Evolutionary conservation across 257 asterid species (phyloP), one percentile per base, ranked within the genome.

Genomic region (Ehretia macrophylla): DNA sequence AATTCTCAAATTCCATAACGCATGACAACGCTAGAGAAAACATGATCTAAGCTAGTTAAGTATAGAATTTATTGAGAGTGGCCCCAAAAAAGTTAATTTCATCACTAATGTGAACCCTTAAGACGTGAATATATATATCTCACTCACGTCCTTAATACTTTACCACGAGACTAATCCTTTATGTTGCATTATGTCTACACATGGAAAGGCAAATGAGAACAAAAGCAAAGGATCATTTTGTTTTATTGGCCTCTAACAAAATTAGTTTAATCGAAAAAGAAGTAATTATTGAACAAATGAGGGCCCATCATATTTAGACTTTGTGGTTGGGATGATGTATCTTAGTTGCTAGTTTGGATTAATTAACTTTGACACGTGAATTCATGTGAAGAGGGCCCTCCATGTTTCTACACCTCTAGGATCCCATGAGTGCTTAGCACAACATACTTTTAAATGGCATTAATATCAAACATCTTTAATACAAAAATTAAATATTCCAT

Each of bases 361-460:
- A 55, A 59, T 64, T 58, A 71, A 20, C 74, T 39, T 40, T 66
- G 49, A 65, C 87, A 79, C 81, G 89, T 83, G 92, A 83, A 72
- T 77, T 75, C 94, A 77, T 75, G 80, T 82, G 87, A 70, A 68
- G 75, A 19, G 77, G 85, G 82, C n/a, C 87, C 83, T 58, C 20
- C 38, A 14, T 79, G 86, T 79, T 77, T 55, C 72, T 42, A 11
- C 23, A 13, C 16, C 46, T 52, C 46, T 18, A 14, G 35, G 32
- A 44, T 18, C 53, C 53, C 35, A 27, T 27, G 35, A 27, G 35
- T 27, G 35, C 35, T 27, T n/a, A 27, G 6, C 35, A 27, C 4
- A 27, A 27, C 3, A 27, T 27, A 1, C 35, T 27, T 27, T 27
- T 6, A 1, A 27, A 27, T 27, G 35, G 35, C 35, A 27, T 27